Evolutionary conservation across 1,284 basidiomycete genomes (phyloP).

Genomic region (Microbotryum silenes-acaulis): DNA sequence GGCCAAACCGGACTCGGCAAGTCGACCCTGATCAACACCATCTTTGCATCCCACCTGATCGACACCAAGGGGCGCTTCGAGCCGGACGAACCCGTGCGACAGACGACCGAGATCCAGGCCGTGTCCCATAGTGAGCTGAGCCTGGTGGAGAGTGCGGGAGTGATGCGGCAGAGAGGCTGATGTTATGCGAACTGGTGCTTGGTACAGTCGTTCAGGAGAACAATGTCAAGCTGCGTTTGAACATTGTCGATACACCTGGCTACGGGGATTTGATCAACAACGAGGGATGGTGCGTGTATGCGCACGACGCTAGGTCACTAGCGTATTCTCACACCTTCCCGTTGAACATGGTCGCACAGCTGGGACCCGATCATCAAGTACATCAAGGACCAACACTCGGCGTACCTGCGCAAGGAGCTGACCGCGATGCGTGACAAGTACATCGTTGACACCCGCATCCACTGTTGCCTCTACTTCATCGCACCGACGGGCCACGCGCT

Average conservation of each 20-base stretch:
- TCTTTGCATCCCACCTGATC: constrained; percentile 95
- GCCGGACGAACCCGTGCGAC: constrained; percentile 75
- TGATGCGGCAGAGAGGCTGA: not conserved
- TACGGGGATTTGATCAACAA: constrained; percentile 99
- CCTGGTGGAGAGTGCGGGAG: not conserved
- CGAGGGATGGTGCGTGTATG: constrained; percentile 73
- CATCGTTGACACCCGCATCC: constrained; percentile 96
- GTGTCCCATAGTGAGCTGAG: constrained; percentile 74
- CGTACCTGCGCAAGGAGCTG: constrained; percentile 96
- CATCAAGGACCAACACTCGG: constrained; percentile 94
- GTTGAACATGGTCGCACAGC: constrained; percentile 44
- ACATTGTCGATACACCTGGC: constrained; percentile 98
- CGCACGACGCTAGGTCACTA: not conserved
- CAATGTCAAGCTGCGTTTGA: constrained; percentile 85
- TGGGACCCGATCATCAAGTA: constrained; percentile 99
- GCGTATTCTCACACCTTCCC: not conserved
- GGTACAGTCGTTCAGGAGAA: constrained; percentile 84
- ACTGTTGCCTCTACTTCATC: constrained; percentile 98
- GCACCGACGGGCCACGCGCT: constrained; percentile 84
- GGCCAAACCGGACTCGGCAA: constrained; percentile 97
- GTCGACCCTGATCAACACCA: constrained; percentile 96
- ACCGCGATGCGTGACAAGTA: constrained; percentile 97
- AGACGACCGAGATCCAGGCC: constrained; percentile 94
- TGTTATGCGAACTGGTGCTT: not conserved
- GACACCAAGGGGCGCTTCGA: constrained; percentile 92